phyloP scores from a whole-genome alignment of 2,329 filamentous ascomycete species.

The Fusarium sp. region DNA sequence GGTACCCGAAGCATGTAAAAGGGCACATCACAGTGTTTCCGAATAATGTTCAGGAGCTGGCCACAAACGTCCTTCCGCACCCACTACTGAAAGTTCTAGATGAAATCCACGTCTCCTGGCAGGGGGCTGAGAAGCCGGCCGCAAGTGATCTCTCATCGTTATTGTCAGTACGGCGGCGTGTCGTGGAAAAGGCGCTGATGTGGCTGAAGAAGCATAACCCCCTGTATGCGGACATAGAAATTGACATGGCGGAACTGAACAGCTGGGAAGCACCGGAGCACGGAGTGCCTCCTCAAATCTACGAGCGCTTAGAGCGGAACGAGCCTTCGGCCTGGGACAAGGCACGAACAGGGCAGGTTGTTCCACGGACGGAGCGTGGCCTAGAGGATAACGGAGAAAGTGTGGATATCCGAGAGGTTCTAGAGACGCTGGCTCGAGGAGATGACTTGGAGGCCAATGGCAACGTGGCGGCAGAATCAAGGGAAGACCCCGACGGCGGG shows the following conservation, averaged over 20 bases:
- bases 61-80: neutral
- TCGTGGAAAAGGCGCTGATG: neutral
- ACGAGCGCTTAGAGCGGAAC: neutral
- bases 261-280: neutral
- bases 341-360: slow-evolving; percentile 1
- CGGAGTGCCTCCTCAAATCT: neutral
- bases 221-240: neutral
- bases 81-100: neutral
- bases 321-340: slow-evolving; percentile 4
- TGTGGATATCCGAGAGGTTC: too few species aligned
- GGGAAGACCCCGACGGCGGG: neutral
- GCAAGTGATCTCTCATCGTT: neutral
- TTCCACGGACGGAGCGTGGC: neutral
- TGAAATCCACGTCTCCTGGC: slow-evolving; percentile 10
- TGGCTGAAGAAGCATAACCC: slow-evolving; percentile 5
- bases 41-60: slow-evolving; percentile 7
- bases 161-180: neutral
- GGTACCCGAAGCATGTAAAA: too few species aligned
- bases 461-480: neutral
- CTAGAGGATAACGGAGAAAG: neutral
- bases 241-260: slow-evolving; percentile 2
- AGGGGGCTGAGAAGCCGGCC: neutral
- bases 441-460: too few species aligned
- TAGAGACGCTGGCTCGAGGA: neutral
- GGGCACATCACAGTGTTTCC: too few species aligned